These are phyloP conservation scores for Eucalyptus sp. DNA, from an alignment of 345 rosid genomes.

Conservation along the genomic window DNA sequence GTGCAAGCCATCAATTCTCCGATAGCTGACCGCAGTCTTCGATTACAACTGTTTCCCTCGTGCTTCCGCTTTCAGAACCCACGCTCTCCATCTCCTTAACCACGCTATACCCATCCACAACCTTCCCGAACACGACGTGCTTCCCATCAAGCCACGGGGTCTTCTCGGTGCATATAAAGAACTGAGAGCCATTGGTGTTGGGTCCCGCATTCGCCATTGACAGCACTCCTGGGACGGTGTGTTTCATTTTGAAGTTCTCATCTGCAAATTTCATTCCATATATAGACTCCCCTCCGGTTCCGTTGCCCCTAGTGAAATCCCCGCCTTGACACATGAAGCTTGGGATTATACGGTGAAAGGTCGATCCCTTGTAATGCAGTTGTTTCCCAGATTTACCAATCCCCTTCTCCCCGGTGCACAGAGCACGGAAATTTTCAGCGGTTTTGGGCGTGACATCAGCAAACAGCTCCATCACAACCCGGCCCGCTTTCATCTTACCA, in stretches of 20 bases:
- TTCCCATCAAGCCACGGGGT: slow-evolving; percentile 83
- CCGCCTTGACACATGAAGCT: slow-evolving; percentile 93
- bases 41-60: slow-evolving; percentile 43
- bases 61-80: slow-evolving; percentile 38
- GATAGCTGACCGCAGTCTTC: slow-evolving; percentile 62
- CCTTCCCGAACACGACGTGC: slow-evolving; percentile 85
- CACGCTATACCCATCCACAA: slow-evolving; percentile 61
- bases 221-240: slow-evolving; percentile 56
- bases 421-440: slow-evolving; percentile 68
- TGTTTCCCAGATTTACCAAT: slow-evolving; percentile 51
- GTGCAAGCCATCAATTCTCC: slow-evolving; percentile 13
- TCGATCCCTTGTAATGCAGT: slow-evolving; percentile 67
- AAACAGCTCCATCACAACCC: slow-evolving; percentile 75
- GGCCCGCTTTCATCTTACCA: slow-evolving; percentile 53
- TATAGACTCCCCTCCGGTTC: slow-evolving; percentile 88
- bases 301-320: slow-evolving; percentile 78
- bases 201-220: slow-evolving; percentile 88
- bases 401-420: slow-evolving; percentile 81
- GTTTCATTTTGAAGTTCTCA: slow-evolving; percentile 78
- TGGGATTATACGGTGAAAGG: slow-evolving; percentile 79
- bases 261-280: slow-evolving; percentile 62
- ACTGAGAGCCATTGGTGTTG: slow-evolving; percentile 75
- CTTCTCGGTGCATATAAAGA: slow-evolving; percentile 70
- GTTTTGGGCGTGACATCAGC: slow-evolving; percentile 67
- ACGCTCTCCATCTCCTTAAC: slow-evolving; percentile 67